Conservation (phyloP, 1,284 basidiomycete species). For the Ceraceosorus bombacis region DNA sequence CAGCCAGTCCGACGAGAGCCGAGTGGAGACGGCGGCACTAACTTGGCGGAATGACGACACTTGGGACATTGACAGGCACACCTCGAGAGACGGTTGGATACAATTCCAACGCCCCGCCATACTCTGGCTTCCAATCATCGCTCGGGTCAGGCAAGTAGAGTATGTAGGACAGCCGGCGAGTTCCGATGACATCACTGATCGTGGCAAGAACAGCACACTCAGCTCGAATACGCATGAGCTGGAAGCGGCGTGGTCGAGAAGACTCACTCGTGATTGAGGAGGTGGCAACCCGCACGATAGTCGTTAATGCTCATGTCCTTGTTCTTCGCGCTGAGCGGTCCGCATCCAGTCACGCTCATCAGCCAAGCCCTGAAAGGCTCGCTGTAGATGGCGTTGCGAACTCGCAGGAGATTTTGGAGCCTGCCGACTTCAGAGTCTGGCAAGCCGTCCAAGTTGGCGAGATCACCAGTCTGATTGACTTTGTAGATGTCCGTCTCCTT, state of each 20-base stretch:
- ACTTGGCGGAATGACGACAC: constrained; percentile 38
- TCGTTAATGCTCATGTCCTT: constrained; percentile 94
- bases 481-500: constrained; percentile 99
- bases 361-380: constrained; percentile 74
- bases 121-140: constrained; percentile 62
- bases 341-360: constrained; percentile 82
- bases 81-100: constrained; percentile 58
- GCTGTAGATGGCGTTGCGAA: constrained; percentile 90
- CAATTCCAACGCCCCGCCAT: constrained; percentile 92
- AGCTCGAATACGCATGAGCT: background rate
- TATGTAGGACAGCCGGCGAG: constrained; percentile 90
- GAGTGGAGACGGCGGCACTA: background rate
- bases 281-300: constrained; percentile 75
- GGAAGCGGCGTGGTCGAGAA: background rate
- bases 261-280: constrained; percentile 56
- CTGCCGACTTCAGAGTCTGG: constrained; percentile 33
- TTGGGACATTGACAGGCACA: constrained; percentile 33
- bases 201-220: too few relatives aligned
- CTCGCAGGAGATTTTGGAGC: constrained; percentile 54
- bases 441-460: constrained; percentile 83
- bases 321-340: constrained; percentile 77
- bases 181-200: constrained; percentile 87
- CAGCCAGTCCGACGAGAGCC: background rate
- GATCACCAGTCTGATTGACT: constrained; percentile 95
- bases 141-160: constrained; percentile 87